Conservation (phyloP, 73 alveolate species). For the Tetrahymena malaccensis region DNA sequence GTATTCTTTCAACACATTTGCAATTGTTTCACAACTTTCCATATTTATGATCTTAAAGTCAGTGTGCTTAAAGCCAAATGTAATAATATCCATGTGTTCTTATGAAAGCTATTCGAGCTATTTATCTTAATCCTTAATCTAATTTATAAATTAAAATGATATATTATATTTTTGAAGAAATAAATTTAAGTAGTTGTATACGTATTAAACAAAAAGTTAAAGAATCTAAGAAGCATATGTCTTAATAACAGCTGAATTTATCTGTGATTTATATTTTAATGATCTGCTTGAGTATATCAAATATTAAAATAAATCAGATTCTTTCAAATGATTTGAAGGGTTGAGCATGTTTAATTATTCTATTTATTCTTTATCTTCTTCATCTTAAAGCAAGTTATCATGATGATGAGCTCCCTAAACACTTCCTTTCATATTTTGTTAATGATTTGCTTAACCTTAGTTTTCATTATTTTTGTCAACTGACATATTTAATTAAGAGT, state of each 20-base stretch:
- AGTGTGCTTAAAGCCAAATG: slow-evolving; percentile 16
- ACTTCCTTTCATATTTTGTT: not conserved
- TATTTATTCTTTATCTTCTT: not conserved
- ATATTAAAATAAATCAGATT: not conserved
- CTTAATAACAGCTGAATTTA: not conserved
- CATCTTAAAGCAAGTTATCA: not conserved
- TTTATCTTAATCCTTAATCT: slow-evolving; percentile 8
- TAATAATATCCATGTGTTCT: slow-evolving; percentile 19
- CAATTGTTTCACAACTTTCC: slow-evolving; percentile 36
- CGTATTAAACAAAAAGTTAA: not conserved
- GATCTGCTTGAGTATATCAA: not conserved
- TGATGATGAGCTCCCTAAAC: not conserved
- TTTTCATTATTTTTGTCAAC: slow-evolving; percentile 14
- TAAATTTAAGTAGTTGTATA: not conserved
- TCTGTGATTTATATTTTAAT: not conserved
- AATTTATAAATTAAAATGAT: not conserved
- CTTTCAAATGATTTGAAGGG: not conserved
- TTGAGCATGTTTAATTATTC: not conserved
- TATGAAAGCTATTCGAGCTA: slow-evolving; percentile 3
- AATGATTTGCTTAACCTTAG: not conserved
- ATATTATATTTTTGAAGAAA: not conserved
- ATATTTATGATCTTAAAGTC: slow-evolving; percentile 23
- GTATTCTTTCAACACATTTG: slow-evolving; percentile 20
- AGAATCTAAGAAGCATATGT: not conserved
- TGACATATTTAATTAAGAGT: not conserved